Percentiles rank a stretch among this genome's conserved stretches.
These are phyloP conservation scores for Yarrowia hollandica DNA, from an alignment of 805 yeast genomes.

Conservation along the genomic window DNA sequence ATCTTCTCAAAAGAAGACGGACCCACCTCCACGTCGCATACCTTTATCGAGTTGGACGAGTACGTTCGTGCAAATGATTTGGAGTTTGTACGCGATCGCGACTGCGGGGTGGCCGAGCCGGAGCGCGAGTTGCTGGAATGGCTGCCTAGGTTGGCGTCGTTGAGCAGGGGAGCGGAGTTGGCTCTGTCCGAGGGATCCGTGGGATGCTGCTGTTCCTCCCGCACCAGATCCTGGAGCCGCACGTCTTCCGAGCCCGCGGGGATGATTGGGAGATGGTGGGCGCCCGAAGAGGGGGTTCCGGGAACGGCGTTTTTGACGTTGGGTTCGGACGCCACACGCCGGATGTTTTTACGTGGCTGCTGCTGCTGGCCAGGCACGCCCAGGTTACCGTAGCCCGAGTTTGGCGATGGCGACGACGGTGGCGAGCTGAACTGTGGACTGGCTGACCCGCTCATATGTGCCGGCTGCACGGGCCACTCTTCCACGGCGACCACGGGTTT, in stretches of 20 bases:
- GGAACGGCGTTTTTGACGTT: constrained; percentile 7
- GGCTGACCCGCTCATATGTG: constrained; percentile 12
- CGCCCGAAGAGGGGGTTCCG: too few species aligned
- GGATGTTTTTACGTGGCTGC: constrained; percentile 14
- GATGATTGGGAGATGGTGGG: constrained; percentile 19
- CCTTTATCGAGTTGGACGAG: constrained; percentile 71
- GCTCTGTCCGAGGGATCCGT: background rate
- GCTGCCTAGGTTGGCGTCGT: background rate
- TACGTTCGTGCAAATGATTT: constrained; percentile 60
- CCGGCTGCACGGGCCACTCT: constrained; percentile 1
- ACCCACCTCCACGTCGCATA: constrained; percentile 75
- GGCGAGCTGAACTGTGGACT: background rate
- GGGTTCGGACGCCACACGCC: constrained; percentile 21
- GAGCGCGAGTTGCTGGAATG: constrained; percentile 17
- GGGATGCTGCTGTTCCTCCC: constrained; percentile 1
- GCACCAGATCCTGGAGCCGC: constrained; percentile 17
- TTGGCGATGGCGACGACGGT: background rate
- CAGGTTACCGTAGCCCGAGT: background rate
- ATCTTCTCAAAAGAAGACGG: constrained; percentile 88
- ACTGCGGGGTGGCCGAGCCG: constrained; percentile 29
- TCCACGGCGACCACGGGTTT: background rate
- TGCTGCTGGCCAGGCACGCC: constrained; percentile 8
- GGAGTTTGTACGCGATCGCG: constrained; percentile 44
- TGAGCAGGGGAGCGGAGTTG: constrained; percentile 1
- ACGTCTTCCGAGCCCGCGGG: constrained; percentile 23